Evolutionary conservation across 805 yeast species (phyloP).

Genomic region (Metschnikowia picachoensis): DNA sequence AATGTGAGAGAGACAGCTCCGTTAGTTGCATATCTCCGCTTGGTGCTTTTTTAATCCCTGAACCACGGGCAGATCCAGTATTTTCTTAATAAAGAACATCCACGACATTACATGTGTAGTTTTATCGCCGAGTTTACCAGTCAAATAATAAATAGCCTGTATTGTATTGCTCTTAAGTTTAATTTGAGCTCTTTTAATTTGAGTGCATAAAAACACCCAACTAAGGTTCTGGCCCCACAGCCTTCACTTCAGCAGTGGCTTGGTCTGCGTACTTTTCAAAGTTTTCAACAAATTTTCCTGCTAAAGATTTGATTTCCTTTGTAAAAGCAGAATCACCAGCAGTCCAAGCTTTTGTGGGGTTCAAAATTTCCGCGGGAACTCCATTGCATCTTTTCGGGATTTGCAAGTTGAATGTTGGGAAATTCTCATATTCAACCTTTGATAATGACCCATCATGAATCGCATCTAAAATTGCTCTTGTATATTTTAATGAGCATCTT

Average conservation of each 20-base stretch:
- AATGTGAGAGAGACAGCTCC: neutral
- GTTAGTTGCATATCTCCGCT: neutral
- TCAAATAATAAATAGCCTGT: neutral
- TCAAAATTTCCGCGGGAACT: constrained; percentile 81
- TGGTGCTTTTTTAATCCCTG: neutral
- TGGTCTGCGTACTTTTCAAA: constrained; percentile 78
- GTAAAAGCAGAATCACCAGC: constrained; percentile 38
- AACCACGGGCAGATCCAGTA: too few species aligned
- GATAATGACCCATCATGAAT: constrained; percentile 88
- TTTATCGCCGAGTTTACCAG: neutral
- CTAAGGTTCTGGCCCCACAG: constrained; percentile 78
- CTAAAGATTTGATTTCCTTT: constrained; percentile 54
- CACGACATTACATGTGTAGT: too few species aligned
- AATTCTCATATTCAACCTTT: constrained; percentile 74
- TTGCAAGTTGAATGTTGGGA: constrained; percentile 82
- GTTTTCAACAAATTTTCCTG: constrained; percentile 76
- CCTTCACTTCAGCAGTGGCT: constrained; percentile 80
- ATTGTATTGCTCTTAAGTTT: too few species aligned
- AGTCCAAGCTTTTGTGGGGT: constrained; percentile 82
- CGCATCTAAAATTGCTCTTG: constrained; percentile 92
- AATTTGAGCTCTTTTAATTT: too few species aligned
- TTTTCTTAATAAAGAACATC: too few species aligned
- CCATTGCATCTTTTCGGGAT: constrained; percentile 79
- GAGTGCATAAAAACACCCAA: too few species aligned
- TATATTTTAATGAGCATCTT: constrained; percentile 96